Base-by-base conservation (phyloP, 2,329 filamentous ascomycete genomes). In the Arthroderma sp. region DNA sequence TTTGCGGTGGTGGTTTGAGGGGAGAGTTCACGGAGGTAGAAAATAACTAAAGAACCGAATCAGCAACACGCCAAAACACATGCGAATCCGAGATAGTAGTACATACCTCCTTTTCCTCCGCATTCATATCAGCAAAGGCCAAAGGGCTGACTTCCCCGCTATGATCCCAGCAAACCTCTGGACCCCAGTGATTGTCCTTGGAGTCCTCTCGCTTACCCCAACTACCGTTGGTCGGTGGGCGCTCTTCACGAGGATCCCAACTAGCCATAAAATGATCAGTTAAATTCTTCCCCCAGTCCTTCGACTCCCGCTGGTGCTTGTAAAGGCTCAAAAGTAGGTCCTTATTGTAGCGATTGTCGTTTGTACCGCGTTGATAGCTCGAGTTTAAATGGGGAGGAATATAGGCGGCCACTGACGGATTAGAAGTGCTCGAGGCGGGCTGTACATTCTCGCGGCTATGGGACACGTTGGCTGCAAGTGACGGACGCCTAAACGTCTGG, bases 131-230 rank as follows among this genome's bases (percentile, higher is more conserved):
- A 49, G 77, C 72, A 51, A 94, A 62, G 29, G 78, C 79, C 51
- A 95, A 70, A 5, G 88, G 86, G 51, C 77, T 74, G 38, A 78
- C 72, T 43, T 74, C 73, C 27, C 84, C 86, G 48, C 74, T 73
- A 47, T 75, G 66, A 58, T 94, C 85, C 91, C 89, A 98, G 62
- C 88, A 96, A 36, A 89, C 77, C 50, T 91, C 86, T n/a, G 88
- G 85, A 38, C 89, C 87, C n/a, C 15, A 22, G 57, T 83, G 78
- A 47, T 80, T 80, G 50, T 83, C 78, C 59, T 86, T 82, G 47
- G 74, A 75, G 52, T 95, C 87, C 47, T 77, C 75, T 53, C 72
- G 74, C 62, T 88, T 86, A 42, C 83, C 84, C 86, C 86, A 94
- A 44, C 77, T 75, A 28, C 61, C 79, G 65, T 62, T 76, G 55